Evolutionary conservation across 2,329 filamentous ascomycete species (phyloP).

Genomic region (Cadophora malorum): DNA sequence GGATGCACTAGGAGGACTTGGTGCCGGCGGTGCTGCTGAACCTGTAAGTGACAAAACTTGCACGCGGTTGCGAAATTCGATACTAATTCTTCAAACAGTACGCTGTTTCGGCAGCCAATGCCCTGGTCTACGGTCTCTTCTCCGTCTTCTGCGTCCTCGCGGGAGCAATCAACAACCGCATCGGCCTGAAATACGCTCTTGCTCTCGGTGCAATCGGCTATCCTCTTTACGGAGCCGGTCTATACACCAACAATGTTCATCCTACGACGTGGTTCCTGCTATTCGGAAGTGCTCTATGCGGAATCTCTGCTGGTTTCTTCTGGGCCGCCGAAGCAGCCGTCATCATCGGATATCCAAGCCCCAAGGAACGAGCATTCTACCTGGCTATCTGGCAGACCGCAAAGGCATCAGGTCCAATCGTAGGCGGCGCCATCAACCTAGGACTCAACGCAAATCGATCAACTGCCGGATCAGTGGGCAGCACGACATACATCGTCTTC

Average conservation of each 20-base stretch:
- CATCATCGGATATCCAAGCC: constrained; percentile 49
- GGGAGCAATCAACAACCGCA: constrained; percentile 48
- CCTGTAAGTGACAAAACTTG: constrained; percentile 39
- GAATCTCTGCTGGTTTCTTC: constrained; percentile 50
- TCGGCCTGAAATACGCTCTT: constrained; percentile 49
- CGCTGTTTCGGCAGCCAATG: constrained; percentile 54
- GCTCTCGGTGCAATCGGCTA: constrained; percentile 52
- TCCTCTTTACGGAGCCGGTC: constrained; percentile 49
- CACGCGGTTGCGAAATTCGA: background rate
- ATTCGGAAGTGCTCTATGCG: constrained; percentile 48
- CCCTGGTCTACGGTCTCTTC: constrained; percentile 54
- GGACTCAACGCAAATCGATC: constrained; percentile 24
- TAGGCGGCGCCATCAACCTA: constrained; percentile 27
- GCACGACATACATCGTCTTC: constrained; percentile 27
- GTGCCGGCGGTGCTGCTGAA: constrained; percentile 50
- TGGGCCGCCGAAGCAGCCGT: constrained; percentile 52
- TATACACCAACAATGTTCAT: constrained; percentile 49
- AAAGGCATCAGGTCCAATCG: constrained; percentile 51
- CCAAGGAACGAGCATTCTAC: constrained; percentile 38
- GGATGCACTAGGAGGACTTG: constrained; percentile 52
- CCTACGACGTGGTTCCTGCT: constrained; percentile 50
- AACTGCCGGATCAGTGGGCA: constrained; percentile 26
- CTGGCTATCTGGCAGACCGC: constrained; percentile 50
- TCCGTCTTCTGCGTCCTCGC: constrained; percentile 51
- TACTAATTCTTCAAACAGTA: constrained; percentile 30